phyloP scores from a whole-genome alignment of 73 alveolate genomes.

The Symbiodinium pilosum region DNA sequence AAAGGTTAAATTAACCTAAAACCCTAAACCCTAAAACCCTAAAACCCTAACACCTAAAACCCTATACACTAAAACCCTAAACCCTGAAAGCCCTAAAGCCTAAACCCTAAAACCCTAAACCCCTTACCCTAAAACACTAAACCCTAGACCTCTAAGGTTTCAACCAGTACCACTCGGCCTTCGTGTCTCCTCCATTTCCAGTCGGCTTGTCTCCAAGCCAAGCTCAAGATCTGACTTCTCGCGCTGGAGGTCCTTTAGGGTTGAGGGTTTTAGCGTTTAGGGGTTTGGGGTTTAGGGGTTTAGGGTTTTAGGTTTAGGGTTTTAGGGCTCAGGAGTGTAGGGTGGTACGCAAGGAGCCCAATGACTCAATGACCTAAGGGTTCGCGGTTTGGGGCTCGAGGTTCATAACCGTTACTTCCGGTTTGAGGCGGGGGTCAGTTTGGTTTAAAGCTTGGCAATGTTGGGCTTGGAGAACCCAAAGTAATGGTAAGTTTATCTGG shows the following conservation, averaged over 20 bases:
- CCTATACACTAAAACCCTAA: neutral
- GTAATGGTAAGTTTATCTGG: too few relatives aligned
- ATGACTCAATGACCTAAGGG: too few relatives aligned
- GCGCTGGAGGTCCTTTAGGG: constrained; percentile 36
- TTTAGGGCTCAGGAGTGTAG: neutral
- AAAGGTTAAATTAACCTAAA: too few relatives aligned
- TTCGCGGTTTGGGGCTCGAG: neutral
- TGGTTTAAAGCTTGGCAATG: too few relatives aligned
- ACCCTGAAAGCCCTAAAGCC: neutral
- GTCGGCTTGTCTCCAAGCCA: constrained; percentile 64
- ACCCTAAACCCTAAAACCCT: neutral
- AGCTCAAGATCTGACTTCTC: constrained; percentile 64
- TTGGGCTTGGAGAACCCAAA: too few relatives aligned
- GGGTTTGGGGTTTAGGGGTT: neutral
- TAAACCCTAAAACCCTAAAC: neutral
- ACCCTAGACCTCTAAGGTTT: neutral
- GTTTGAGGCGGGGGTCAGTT: too few relatives aligned
- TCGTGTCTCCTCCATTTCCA: constrained; percentile 57
- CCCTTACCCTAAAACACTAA: neutral
- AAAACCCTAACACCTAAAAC: too few relatives aligned
- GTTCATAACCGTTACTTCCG: too few relatives aligned
- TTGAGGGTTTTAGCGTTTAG: neutral
- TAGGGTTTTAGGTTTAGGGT: neutral
- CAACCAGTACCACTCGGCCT: neutral
- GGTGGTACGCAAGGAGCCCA: too few relatives aligned